Evolutionary conservation across 2,329 filamentous ascomycete genomes (phyloP), one percentile per base, ranked within the genome.

Genomic region (Fusarium nisikadoi): DNA sequence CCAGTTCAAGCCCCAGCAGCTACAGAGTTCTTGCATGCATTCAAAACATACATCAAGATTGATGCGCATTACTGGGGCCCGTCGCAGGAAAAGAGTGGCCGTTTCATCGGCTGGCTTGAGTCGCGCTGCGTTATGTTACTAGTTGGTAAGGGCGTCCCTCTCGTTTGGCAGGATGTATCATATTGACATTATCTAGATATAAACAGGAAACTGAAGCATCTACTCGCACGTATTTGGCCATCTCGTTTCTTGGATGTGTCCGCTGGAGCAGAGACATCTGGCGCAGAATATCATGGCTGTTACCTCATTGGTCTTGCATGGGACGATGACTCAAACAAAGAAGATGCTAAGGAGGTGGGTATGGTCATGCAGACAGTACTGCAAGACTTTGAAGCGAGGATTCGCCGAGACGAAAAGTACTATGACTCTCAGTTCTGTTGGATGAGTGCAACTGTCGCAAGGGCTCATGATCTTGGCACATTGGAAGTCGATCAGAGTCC

Each of bases 1-100:
- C 29, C 54, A n/a, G 25, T 27, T 46, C 31, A 42, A 43, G 25
- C 35, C 39, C 54, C 64, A 14, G 83, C 82, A 16, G 80, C 82
- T 9, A 57, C 67, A 2, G 83, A 86, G 6, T 92, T 92, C 70
- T 75, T 92, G 10, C 72, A 71, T 3, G 75, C 80, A 2, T 88
- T 88, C 77, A 85, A 82, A 60, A 86, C 81, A 57, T 93, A 90
- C 74, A 79, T 90, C 62, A 88, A 87, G 73, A 85, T 93, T 56
- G 87, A 91, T 62, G 84, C 89, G 2, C 88, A 90, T 50, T 92
- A 90, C 78, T 93, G 91, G 91, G 90, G 89, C 3, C 80, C 86
- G 11, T 89, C 88, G 5, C 80, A 85, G 3, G 80, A 84, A 2
- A 88, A 86, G 59, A 88, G 89, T 2, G 86, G 85, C 25, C 81